These are phyloP conservation scores for Gardenia jasminoides DNA, from an alignment of 257 asterid species.

Conservation along the genomic window DNA sequence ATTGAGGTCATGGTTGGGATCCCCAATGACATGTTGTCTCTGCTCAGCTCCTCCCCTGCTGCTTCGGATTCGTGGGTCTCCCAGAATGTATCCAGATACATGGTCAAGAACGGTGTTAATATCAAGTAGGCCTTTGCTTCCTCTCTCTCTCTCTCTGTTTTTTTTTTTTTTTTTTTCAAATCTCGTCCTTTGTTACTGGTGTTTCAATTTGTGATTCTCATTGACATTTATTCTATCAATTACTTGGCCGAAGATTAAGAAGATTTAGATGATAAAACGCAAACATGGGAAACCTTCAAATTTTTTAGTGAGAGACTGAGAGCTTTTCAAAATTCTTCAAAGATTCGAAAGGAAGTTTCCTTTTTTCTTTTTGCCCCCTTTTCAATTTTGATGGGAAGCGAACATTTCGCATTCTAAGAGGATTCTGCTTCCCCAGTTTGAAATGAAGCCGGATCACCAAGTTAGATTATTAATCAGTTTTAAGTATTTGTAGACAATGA, in stretches of 20 bases:
- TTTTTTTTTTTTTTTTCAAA: background rate
- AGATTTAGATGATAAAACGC: background rate
- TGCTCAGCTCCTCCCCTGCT: constrained; percentile 49
- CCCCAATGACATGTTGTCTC: constrained; percentile 73
- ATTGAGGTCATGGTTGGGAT: constrained; percentile 91
- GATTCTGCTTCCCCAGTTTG: too few relatives aligned
- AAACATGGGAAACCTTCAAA: too few relatives aligned
- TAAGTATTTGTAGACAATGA: too few relatives aligned
- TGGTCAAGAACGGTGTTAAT: constrained; percentile 70
- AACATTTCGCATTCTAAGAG: too few relatives aligned
- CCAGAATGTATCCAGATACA: constrained; percentile 73
- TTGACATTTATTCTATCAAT: background rate
- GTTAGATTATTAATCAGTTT: too few relatives aligned
- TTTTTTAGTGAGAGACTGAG: too few relatives aligned
- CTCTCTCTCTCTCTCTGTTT: background rate
- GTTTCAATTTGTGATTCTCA: background rate
- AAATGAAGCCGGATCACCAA: too few relatives aligned
- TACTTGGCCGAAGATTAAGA: background rate
- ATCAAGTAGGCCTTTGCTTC: constrained; percentile 48
- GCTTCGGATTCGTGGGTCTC: constrained; percentile 78
- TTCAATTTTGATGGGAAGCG: too few relatives aligned
- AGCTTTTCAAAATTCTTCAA: too few relatives aligned
- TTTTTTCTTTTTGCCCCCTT: too few relatives aligned
- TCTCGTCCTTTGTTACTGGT: background rate
- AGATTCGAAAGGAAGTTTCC: too few relatives aligned